Percentiles rank a stretch among this genome's conserved stretches.
phyloP scores from a whole-genome alignment of 2,329 filamentous ascomycete genomes.

The Magnaporthiopsis poae region DNA sequence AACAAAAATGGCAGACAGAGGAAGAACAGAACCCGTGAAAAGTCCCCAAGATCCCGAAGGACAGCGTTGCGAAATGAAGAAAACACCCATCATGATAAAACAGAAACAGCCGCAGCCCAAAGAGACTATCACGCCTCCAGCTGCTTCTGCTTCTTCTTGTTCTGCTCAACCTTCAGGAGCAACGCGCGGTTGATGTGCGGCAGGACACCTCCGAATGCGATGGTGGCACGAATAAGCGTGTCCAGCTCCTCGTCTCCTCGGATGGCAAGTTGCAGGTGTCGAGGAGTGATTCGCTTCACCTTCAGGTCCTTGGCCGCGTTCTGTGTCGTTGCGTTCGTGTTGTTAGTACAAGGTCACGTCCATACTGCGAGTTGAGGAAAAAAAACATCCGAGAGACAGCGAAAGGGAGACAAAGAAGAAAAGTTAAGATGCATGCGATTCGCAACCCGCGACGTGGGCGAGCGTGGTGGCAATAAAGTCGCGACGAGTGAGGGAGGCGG shows the following conservation, averaged over 20 bases:
- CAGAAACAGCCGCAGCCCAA: background rate
- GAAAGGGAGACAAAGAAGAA: background rate
- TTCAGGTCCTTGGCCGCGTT: constrained; percentile 99
- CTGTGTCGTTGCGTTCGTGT: background rate
- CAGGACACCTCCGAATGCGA: constrained; percentile 94
- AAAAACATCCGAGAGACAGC: background rate
- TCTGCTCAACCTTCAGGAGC: constrained; percentile 41
- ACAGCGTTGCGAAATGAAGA: background rate
- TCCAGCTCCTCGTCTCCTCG: constrained; percentile 99
- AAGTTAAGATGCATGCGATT: background rate
- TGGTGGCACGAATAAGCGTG: constrained; percentile 94
- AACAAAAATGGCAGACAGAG: background rate
- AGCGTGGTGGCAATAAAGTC: background rate
- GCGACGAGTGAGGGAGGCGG: background rate
- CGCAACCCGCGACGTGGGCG: background rate
- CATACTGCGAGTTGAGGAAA: background rate
- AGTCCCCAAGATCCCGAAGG: background rate
- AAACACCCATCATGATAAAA: background rate
- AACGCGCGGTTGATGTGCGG: constrained; percentile 98
- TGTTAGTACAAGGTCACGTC: background rate
- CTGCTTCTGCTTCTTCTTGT: constrained; percentile 27
- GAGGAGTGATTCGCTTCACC: constrained; percentile 99
- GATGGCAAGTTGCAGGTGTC: constrained; percentile 97
- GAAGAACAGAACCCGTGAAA: background rate
- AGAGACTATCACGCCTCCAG: constrained; percentile 21